Percentiles rank a stretch among this genome's conserved stretches.
Conservation (phyloP, 352 stramenopile genomes). For the Halophytophthora polymorphica region DNA sequence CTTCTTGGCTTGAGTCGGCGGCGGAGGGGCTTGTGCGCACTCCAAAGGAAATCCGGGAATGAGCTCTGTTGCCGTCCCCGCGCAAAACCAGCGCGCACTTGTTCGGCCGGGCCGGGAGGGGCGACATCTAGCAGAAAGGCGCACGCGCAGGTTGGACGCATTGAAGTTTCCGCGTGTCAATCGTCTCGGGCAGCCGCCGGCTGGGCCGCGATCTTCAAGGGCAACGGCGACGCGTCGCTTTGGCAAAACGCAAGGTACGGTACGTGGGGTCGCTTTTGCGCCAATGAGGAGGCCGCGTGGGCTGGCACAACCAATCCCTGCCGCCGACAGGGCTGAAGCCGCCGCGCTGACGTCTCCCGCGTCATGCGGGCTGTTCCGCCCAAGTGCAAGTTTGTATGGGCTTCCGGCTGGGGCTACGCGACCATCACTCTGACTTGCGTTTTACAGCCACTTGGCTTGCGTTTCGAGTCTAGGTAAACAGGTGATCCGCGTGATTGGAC, state of each 20-base stretch:
- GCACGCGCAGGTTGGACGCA: background rate
- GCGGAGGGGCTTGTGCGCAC: constrained; percentile 4
- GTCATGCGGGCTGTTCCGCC: constrained; percentile 7
- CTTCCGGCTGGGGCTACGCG: background rate
- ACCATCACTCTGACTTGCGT: constrained; percentile 13
- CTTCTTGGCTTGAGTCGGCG: background rate
- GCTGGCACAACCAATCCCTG: background rate
- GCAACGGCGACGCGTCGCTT: background rate
- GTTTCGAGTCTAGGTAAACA: constrained; percentile 14
- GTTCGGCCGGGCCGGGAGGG: constrained; percentile 3
- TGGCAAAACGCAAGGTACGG: background rate
- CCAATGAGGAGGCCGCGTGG: background rate
- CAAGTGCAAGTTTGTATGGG: no score
- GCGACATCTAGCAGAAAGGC: constrained; percentile 14
- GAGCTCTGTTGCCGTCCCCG: constrained; percentile 10
- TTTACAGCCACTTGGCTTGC: constrained; percentile 2
- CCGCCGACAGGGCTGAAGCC: constrained; percentile 3
- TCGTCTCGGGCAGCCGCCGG: background rate
- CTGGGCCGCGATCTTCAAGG: background rate
- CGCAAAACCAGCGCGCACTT: constrained; percentile 8
- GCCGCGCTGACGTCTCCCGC: constrained; percentile 8
- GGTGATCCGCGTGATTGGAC: no score
- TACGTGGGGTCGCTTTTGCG: background rate
- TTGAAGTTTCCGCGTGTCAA: background rate
- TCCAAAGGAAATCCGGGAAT: constrained; percentile 26